A percentile compares a stretch with the other conserved stretches of the same genome.
These are phyloP conservation scores for Sechiopsis laciniata DNA, from an alignment of 306 rosid species.

Conservation along the genomic window DNA sequence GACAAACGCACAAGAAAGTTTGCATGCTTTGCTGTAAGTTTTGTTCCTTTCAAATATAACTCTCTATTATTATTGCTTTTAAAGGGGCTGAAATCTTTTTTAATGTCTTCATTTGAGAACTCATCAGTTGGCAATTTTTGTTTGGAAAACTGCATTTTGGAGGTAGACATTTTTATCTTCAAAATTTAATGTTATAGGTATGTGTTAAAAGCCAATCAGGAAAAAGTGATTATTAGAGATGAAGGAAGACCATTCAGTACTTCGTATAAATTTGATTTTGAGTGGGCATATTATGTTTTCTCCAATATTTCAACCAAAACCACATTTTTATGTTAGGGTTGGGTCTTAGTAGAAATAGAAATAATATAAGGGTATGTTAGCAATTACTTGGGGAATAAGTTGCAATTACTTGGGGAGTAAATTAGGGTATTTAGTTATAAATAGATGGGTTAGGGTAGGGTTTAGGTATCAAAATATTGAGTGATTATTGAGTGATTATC, in stretches of 20 bases:
- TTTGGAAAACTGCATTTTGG: constrained; percentile 2
- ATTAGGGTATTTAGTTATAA: too few species aligned
- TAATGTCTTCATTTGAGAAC: neutral
- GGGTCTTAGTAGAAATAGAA: too few species aligned
- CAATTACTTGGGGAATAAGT: too few species aligned
- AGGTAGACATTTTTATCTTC: neutral
- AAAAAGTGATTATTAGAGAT: neutral
- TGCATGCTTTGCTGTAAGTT: constrained; percentile 91
- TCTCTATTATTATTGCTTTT: neutral
- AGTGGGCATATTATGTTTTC: neutral
- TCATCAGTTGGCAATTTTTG: neutral
- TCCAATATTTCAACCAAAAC: too few species aligned
- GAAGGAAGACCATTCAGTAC: neutral
- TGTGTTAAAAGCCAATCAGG: neutral
- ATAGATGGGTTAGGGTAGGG: too few species aligned
- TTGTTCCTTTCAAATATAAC: neutral
- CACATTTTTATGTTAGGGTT: neutral
- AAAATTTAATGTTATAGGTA: neutral
- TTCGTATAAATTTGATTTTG: neutral
- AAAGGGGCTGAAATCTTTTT: neutral
- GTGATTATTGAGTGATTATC: too few species aligned
- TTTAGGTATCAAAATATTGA: too few species aligned
- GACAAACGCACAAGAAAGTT: constrained; percentile 92
- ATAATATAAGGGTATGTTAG: too few species aligned
- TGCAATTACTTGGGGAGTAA: too few species aligned